These are phyloP conservation scores for Gentiana macrophylla DNA, from an alignment of 257 asterid species.

Conservation along the genomic window DNA sequence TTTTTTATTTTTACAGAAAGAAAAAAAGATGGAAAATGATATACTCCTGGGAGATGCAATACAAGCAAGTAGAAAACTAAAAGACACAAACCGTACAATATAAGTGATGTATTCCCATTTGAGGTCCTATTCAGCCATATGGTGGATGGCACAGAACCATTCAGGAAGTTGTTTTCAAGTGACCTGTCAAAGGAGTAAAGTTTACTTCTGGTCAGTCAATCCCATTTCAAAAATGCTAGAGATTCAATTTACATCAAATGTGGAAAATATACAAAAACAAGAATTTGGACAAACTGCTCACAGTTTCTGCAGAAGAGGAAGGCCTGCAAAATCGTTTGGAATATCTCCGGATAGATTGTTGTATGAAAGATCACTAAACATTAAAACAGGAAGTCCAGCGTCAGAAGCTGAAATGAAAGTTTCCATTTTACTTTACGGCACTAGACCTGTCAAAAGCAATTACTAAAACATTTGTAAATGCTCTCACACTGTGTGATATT, in stretches of 20 bases:
- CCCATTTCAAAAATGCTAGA: background rate
- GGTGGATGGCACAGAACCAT: conserved; percentile 71
- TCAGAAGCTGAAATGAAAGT: background rate
- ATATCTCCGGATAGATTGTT: conserved; percentile 70
- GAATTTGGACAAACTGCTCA: conserved; percentile 30
- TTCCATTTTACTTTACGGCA: too few relatives aligned
- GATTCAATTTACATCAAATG: background rate
- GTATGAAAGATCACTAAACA: conserved; percentile 63
- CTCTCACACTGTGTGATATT: conserved; percentile 80
- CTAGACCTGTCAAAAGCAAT: too few relatives aligned
- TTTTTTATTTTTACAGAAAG: background rate
- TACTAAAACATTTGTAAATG: too few relatives aligned
- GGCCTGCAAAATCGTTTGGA: conserved; percentile 69
- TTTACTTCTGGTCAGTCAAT: background rate
- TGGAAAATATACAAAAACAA: background rate
- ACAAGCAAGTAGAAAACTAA: conserved; percentile 1
- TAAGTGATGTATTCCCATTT: conserved; percentile 49
- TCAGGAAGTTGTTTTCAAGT: conserved; percentile 58
- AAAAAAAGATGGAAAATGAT: background rate
- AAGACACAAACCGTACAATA: conserved; percentile 43
- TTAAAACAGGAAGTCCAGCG: conserved; percentile 6
- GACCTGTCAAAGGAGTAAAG: conserved; percentile 42
- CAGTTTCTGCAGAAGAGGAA: conserved; percentile 75
- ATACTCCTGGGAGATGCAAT: background rate
- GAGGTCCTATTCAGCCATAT: conserved; percentile 71